Percentiles rank a stretch among this genome's conserved stretches.
These are phyloP conservation scores for Geranium brycei DNA, from an alignment of 345 rosid species.

Conservation along the genomic window DNA sequence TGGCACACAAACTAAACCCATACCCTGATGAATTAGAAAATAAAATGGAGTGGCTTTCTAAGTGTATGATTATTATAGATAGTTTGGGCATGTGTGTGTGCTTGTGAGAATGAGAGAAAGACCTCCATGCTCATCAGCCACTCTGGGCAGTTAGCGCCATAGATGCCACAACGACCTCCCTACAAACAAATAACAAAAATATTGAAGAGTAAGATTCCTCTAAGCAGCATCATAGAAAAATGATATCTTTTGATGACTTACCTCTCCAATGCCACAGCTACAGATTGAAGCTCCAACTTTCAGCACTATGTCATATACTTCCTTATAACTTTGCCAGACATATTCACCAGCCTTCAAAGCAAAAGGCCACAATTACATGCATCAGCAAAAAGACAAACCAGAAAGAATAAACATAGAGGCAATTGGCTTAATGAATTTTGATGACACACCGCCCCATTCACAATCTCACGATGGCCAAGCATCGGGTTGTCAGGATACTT, in stretches of 20 bases:
- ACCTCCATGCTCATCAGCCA: conserved; percentile 99
- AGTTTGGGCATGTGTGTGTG: too few species aligned
- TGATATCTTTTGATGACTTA: conserved; percentile 12
- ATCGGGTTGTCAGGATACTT: conserved; percentile 58
- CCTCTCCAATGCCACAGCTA: conserved; percentile 66
- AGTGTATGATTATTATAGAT: not conserved
- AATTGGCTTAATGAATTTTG: not conserved
- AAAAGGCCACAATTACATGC: not conserved
- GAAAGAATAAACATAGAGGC: not conserved
- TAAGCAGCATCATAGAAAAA: not conserved
- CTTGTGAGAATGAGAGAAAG: not conserved
- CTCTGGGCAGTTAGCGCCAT: conserved; percentile 77
- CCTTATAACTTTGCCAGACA: conserved; percentile 73
- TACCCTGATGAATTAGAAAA: not conserved
- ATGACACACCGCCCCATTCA: conserved; percentile 50
- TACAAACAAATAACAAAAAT: conserved; percentile 14
- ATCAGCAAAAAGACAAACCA: not conserved
- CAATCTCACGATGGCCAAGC: conserved; percentile 83
- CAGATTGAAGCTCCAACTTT: conserved; percentile 78
- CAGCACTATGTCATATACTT: conserved; percentile 68
- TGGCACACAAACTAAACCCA: not conserved
- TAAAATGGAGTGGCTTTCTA: not conserved
- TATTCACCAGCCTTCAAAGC: conserved; percentile 61
- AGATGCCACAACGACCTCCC: conserved; percentile 86
- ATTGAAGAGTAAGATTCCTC: not conserved